Conservation (phyloP, 257 asterid genomes). For the Jaltomata sinuosa region DNA sequence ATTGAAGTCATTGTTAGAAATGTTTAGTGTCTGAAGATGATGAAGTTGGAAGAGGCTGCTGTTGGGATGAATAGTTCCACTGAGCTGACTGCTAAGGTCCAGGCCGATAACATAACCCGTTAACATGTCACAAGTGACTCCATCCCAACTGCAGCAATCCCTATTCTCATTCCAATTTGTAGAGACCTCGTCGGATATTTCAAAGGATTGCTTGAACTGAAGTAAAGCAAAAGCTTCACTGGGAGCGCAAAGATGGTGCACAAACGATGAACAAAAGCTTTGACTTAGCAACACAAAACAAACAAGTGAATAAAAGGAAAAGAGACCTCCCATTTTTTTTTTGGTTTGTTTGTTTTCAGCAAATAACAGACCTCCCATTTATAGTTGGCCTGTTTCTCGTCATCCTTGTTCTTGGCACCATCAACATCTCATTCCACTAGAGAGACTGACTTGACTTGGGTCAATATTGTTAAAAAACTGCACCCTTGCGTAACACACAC, state of each 20-base stretch:
- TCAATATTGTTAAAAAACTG: too few species aligned
- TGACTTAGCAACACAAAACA: not conserved
- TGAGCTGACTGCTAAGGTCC: not conserved
- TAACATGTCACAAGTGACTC: not conserved
- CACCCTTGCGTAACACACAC: too few species aligned
- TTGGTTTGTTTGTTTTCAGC: too few species aligned
- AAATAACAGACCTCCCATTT: too few species aligned
- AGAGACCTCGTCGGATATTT: not conserved
- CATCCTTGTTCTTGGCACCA: too few species aligned
- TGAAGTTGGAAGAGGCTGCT: not conserved
- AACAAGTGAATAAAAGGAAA: not conserved
- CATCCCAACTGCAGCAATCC: not conserved
- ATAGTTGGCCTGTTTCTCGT: too few species aligned
- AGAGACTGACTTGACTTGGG: too few species aligned
- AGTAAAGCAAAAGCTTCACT: not conserved
- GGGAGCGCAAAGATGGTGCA: not conserved
- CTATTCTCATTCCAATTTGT: not conserved
- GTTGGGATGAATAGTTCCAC: not conserved
- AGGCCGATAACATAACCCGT: not conserved
- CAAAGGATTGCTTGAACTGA: not conserved
- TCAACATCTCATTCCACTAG: too few species aligned
- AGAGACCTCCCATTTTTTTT: not conserved
- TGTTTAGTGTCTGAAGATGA: not conserved
- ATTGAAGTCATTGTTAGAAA: not conserved
- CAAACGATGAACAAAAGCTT: not conserved